A percentile compares a stretch with the other conserved stretches of the same genome.
Evolutionary conservation across 139 green algal genomes (phyloP).

Genomic region (Chlamydomonas sp.): DNA sequence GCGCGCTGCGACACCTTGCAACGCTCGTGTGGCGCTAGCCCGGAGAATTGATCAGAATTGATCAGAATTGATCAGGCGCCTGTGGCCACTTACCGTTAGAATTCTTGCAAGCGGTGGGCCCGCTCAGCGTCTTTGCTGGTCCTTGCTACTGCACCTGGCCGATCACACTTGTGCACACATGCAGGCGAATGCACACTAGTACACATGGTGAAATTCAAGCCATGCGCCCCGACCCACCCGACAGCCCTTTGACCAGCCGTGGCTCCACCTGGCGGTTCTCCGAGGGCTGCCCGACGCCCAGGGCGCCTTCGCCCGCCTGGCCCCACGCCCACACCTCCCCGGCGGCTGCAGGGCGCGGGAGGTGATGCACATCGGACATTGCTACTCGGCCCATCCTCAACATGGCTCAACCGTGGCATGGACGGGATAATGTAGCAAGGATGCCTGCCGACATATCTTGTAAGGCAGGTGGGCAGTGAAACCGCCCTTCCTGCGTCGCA

Average conservation of each 20-base stretch:
- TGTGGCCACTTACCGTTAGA: not conserved
- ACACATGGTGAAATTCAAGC: not conserved
- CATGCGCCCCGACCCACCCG: constrained; percentile 26
- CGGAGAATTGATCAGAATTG: not conserved
- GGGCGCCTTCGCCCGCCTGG: constrained; percentile 49
- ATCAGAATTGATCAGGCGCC: not conserved
- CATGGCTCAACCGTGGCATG: not conserved
- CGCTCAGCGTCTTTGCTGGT: too few species aligned
- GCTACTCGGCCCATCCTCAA: not conserved
- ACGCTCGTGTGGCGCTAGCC: not conserved
- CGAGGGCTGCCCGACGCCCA: constrained; percentile 47
- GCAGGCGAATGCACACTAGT: not conserved
- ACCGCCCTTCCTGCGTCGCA: too few species aligned
- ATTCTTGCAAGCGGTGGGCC: not conserved
- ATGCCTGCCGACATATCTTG: too few species aligned
- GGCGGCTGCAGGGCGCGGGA: constrained; percentile 12
- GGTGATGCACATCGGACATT: not conserved
- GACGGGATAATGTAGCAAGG: too few species aligned
- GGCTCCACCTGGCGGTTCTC: constrained; percentile 46
- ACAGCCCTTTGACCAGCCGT: constrained; percentile 54
- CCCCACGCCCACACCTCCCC: constrained; percentile 66
- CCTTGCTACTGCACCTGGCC: not conserved
- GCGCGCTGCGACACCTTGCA: too few species aligned
- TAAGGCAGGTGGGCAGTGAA: too few species aligned
- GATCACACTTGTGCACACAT: not conserved